phyloP scores from a whole-genome alignment of 371 early-diverging fungal species.

The Furculomyces boomerangus region DNA sequence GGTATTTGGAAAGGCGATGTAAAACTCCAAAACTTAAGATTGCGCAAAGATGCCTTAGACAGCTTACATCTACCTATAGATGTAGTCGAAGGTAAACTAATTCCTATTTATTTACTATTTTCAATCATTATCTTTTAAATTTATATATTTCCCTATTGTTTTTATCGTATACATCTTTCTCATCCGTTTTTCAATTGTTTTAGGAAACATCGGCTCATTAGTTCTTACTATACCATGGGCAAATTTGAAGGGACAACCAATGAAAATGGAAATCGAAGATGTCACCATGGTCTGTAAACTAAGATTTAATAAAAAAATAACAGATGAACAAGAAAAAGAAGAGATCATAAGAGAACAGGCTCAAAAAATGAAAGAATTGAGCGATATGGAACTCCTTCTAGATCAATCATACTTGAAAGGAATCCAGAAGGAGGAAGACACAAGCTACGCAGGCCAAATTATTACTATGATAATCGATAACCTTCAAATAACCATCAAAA shows the following conservation, averaged over 20 bases:
- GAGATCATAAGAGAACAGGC: conserved; percentile 60
- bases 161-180: no score
- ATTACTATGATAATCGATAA: conserved; percentile 89
- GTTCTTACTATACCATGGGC: conserved; percentile 90
- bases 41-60: conserved; percentile 81
- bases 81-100: conserved; percentile 63
- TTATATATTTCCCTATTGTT: no score
- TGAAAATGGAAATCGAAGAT: conserved; percentile 70
- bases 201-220: conserved; percentile 82
- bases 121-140: no score
- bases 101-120: no score
- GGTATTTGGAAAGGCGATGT: conserved; percentile 97
- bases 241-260: conserved; percentile 85
- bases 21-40: conserved; percentile 70
- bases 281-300: conserved; percentile 78
- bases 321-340: conserved; percentile 53
- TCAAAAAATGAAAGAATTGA: conserved; percentile 66
- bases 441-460: conserved; percentile 64
- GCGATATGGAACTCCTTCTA: conserved; percentile 43
- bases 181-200: no score
- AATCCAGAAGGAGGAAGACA: conserved; percentile 45
- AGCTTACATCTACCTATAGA: conserved; percentile 88
- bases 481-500: conserved; percentile 80
- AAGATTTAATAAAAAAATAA: conserved; percentile 31
- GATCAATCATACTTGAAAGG: conserved; percentile 11